Base-by-base conservation (phyloP, 768 basidiomycete species). In the Dioszegia crocea region DNA sequence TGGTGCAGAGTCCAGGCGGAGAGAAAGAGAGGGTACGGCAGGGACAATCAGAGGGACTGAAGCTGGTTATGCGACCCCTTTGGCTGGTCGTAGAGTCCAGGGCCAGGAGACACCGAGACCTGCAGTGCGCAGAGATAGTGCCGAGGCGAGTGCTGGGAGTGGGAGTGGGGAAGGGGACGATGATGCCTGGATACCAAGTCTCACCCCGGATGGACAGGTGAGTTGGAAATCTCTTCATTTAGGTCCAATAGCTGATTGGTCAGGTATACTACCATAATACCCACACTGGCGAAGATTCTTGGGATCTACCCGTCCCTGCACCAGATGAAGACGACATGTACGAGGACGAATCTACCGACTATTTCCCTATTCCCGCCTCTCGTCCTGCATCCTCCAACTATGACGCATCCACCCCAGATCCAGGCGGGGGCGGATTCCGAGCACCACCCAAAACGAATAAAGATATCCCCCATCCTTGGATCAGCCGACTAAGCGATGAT, bases 251-350 rank as follows among this genome's bases (percentile, higher is more conserved):
- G 40, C 57, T 50, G 26, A 43, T 29, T 3, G 33, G 11, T 14
- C 55, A 96, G 92, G 91, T 99, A 74, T 93, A 86, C 80, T 99
- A 97, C 78, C 83, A 90, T 63, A 99, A 98, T 71, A 90, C 89
- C 0, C 63, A 74, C 21, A 80, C 80, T 4, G 78, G 79, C 23
- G 77, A 80, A 56, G 74, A 84, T 40, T 86, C 91, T 26, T 83
- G 86, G 65, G 89, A 96, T 66, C 78, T 94, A n/a, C 92, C 92
- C 2, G 43, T 60, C 17, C 56, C 50, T 30, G 60, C 54, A 11
- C 47, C 63, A 27, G 64, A 70, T 30, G 69, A 64, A 21, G 36
- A 64, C 43, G 60, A 60, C 46, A 27, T 60, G 24, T 48, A 60
- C 62, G 38, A 33, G 51, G 33, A 24, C 56, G 46, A 59, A 55